Evolutionary conservation across 768 basidiomycete genomes (phyloP).

Genomic region (Collybiopsis confluens): DNA sequence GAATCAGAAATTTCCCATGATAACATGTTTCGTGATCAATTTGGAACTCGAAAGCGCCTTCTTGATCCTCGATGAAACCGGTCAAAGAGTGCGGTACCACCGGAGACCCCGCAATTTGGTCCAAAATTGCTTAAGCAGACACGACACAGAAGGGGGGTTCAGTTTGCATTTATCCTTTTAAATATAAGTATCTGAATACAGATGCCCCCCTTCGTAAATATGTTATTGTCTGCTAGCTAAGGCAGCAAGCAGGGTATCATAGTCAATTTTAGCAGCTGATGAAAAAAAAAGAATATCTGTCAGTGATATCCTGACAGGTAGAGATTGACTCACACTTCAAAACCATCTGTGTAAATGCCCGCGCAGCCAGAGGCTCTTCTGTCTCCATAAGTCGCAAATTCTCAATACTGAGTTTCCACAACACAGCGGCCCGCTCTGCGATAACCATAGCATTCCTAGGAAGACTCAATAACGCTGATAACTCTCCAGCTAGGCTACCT

Average conservation of each 20-base stretch:
- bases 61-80: no score
- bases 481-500: conserved; percentile 88
- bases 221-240: conserved; percentile 35
- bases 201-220: not conserved
- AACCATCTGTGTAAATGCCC: conserved; percentile 61
- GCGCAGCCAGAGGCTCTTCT: conserved; percentile 65
- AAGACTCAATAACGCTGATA: conserved; percentile 77
- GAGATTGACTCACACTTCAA: conserved; percentile 56
- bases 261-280: conserved; percentile 59
- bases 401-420: conserved; percentile 75
- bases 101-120: no score
- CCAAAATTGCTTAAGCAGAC: no score
- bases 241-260: conserved; percentile 54
- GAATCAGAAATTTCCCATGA: no score
- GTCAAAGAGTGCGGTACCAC: no score
- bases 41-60: no score
- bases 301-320: not conserved
- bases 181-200: not conserved
- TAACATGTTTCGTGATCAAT: no score
- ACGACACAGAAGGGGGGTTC: not conserved
- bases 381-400: conserved; percentile 59
- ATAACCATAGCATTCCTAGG: conserved; percentile 82
- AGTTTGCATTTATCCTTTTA: not conserved
- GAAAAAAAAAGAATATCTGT: not conserved
- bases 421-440: conserved; percentile 69